Evolutionary conservation across 2,329 filamentous ascomycete species (phyloP), one percentile per base, ranked within the genome.

Genomic region (Didymella glomerata): DNA sequence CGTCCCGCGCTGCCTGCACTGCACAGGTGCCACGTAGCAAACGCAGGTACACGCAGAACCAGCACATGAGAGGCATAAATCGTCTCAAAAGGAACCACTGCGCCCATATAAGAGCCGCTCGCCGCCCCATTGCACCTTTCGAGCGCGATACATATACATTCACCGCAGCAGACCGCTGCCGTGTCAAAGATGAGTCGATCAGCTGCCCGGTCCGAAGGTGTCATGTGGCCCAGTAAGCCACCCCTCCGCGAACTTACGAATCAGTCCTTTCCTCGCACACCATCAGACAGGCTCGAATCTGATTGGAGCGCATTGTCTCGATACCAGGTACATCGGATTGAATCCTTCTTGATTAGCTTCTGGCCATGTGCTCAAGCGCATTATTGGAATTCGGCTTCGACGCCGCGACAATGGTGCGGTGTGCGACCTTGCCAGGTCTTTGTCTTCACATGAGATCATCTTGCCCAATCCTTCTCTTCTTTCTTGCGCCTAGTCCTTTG

Each of bases 161-260:
- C 46, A 63, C 59, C 58, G 52, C 32, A 63, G 61, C 62, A 63
- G 57, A 60, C 55, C 52, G 62, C 57, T 60, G 62, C 67, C 65
- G 67, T 66, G 61, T 66, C 67, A 68, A 69, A 60, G 57, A 70
- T 70, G 70, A 72, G 69, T 68, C 68, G 71, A 76, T 75, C 73
- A 76, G 71, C 73, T 74, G 71, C 56, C 56, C 56, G 66, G 70
- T 64, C 63, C 62, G 27, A 55, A 67, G 41, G 63, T 62, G 67
- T 77, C 75, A 77, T 72, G 72, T 75, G 75, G 74, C 66, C 70
- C 60, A 65, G 69, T 72, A 72, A 76, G 75, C 75, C 75, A 77
- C 75, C 64, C 67, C 61, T 68, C 66, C 64, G 60, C 65, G 53
- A 67, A 68, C 69, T 64, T 73, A 63, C 74, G 73, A 76, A 76